Evolutionary conservation across 805 yeast species (phyloP), one percentile per base, ranked within the genome.

Genomic region (Candida saitoana): DNA sequence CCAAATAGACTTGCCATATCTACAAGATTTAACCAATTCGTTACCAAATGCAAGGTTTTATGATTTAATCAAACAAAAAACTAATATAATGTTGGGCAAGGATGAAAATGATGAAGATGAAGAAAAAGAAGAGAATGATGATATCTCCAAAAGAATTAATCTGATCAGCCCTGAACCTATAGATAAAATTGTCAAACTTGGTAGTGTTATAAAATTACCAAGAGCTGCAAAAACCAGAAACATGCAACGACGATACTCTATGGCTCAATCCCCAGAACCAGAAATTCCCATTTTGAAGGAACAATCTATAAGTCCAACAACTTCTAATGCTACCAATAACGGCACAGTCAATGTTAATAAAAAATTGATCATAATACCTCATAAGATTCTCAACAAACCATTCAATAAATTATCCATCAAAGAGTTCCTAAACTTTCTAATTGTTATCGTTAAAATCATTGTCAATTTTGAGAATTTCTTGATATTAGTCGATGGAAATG

Each of bases 331-430:
- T 9, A 36, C 24, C 31, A 14, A 18, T 18, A 9, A 33, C 34
- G 15, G 17, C 48, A 44, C 5, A n/a, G 19, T 24, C 8, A 18
- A 24, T 17, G 38, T 33, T n/a, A 33, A 36, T 15, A 33, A 27
- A 59, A 60, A 42, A 59, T 55, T 43, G 48, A 60, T 67, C 7
- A 58, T 69, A 6, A 60, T 69, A 5, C 74, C 75, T 1, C 74
- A 69, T 44, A 61, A 61, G 44, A 65, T 69, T n/a, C 55, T 69
- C 34, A 62, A 57, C 44, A 65, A 67, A 39, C 73, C 74, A 9
- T 64, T 69, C 45, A 54, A 62, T 25, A 63, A 63, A 41, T 52
- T 69, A 22, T 51, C 65, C 18, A 54, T 65, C 14, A 59, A 59
- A 40, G 74, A 69, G 45, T 67, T 63, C 42, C 50, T 67, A 36